phyloP scores from a whole-genome alignment of 148 eudicot species.

The Heliosperma pusillum region DNA sequence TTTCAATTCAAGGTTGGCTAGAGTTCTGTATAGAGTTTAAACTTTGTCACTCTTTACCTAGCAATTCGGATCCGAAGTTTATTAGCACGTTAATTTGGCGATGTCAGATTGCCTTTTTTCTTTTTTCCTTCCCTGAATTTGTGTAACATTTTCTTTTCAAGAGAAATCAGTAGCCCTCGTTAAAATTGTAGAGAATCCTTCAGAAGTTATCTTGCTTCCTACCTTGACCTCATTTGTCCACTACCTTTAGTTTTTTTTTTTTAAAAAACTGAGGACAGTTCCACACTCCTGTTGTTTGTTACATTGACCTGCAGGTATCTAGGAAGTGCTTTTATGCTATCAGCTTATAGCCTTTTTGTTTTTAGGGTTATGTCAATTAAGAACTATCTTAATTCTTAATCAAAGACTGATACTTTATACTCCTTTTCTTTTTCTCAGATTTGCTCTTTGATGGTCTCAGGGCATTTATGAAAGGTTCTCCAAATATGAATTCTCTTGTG shows the following conservation, averaged over 20 bases:
- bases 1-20: too few species aligned
- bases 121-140: background rate
- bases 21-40: background rate
- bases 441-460: slow-evolving; percentile 78
- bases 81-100: background rate
- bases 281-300: background rate
- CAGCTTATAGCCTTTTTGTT: background rate
- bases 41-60: too few species aligned
- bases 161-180: too few species aligned
- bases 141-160: background rate
- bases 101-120: background rate
- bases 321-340: background rate
- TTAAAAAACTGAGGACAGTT: background rate
- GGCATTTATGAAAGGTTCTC: slow-evolving; percentile 73
- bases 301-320: background rate
- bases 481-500: slow-evolving; percentile 98
- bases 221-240: background rate
- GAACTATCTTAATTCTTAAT: background rate
- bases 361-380: background rate
- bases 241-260: background rate
- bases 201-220: slow-evolving; percentile 5
- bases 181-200: background rate
- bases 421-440: slow-evolving; percentile 34
- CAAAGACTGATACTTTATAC: slow-evolving; percentile 9
- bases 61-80: background rate